These are phyloP conservation scores for Starmerella floris DNA, from an alignment of 805 yeast genomes.

Conservation along the genomic window DNA sequence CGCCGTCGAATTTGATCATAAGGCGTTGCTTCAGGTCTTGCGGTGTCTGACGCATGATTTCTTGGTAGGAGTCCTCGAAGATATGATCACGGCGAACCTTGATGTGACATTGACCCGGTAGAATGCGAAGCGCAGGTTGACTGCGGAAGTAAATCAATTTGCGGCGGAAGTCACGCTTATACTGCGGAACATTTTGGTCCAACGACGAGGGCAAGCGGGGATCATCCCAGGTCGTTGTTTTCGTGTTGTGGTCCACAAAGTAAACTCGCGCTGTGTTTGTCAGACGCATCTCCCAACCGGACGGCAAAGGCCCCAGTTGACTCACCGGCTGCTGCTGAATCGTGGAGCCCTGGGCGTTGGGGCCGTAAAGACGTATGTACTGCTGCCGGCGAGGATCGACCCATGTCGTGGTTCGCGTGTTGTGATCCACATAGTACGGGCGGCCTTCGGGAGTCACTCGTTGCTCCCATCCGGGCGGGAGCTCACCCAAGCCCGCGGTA, in stretches of 20 bases:
- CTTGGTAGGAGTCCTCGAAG: conserved; percentile 95
- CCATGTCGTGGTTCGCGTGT: conserved; percentile 99
- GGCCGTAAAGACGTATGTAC: conserved; percentile 86
- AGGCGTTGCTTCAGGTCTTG: conserved; percentile 94
- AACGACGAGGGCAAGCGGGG: conserved; percentile 94
- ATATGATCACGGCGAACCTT: conserved; percentile 94
- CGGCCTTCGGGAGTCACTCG: conserved; percentile 96
- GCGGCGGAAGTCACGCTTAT: conserved; percentile 96
- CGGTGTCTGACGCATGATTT: conserved; percentile 96
- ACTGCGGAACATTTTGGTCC: conserved; percentile 97
- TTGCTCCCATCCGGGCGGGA: conserved; percentile 99
- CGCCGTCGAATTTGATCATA: conserved; percentile 98
- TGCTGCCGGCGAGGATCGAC: conserved; percentile 99
- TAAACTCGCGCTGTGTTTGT: conserved; percentile 97
- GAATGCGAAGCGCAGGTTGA: conserved; percentile 91
- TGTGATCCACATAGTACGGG: conserved; percentile 96
- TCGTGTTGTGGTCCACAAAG: conserved; percentile 97
- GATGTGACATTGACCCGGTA: conserved; percentile 98
- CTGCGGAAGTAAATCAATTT: conserved; percentile 95
- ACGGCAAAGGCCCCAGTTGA: conserved; percentile 93
- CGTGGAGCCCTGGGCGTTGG: conserved; percentile 56
- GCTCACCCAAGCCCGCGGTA: conserved; percentile 89
- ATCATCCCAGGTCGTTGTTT: conserved; percentile 99
- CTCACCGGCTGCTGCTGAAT: conserved; percentile 97
- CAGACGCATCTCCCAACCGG: conserved; percentile 99